phyloP scores from a whole-genome alignment of 2,329 filamentous ascomycete species.

The Tolypocladium ophioglossoides region DNA sequence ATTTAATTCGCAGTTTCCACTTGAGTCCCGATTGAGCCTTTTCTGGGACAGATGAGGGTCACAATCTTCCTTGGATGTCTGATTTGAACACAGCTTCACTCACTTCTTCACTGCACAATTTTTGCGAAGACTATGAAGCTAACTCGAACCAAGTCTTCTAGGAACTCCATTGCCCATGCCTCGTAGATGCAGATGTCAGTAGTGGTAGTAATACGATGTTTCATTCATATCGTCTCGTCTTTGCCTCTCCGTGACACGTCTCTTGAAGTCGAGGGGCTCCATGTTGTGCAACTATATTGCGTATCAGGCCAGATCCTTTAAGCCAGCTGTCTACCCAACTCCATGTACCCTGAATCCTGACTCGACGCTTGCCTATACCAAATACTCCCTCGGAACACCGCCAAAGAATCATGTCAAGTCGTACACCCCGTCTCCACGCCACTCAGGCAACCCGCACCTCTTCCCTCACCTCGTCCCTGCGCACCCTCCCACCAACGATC shows the following conservation, averaged over 20 bases:
- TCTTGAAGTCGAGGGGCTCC: too few relatives aligned
- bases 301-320: background rate
- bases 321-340: background rate
- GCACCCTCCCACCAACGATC: conserved; percentile 63
- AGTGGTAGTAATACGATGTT: background rate
- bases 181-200: background rate
- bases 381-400: background rate
- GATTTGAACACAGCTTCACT: conserved; percentile 27
- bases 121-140: conserved; percentile 7
- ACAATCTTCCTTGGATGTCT: conserved; percentile 69
- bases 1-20: conserved; percentile 83
- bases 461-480: conserved; percentile 31
- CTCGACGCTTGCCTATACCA: background rate
- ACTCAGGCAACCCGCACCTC: conserved; percentile 28
- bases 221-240: background rate
- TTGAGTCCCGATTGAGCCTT: conserved; percentile 61
- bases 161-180: background rate
- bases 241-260: background rate
- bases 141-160: conserved; percentile 10
- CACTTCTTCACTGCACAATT: conserved; percentile 2
- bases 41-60: conserved; percentile 58
- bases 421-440: background rate
- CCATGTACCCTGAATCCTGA: background rate
- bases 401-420: background rate
- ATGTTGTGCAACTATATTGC: background rate